Conservation (phyloP, 805 yeast species). For the Candida xyloterini region DNA sequence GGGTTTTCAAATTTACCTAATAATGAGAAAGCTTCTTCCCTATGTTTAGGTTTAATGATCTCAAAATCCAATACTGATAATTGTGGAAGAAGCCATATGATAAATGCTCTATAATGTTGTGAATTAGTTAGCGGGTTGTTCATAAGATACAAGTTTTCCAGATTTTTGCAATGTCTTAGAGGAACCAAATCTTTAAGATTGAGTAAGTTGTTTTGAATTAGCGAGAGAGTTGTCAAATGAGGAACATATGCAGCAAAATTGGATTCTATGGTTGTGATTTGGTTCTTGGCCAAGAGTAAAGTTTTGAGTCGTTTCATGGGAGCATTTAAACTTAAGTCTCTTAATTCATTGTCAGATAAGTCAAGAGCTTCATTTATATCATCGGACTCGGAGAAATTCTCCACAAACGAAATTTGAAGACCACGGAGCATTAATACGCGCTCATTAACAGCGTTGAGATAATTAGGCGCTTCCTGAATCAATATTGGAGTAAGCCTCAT, state of each 20-base stretch:
- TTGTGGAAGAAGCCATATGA: constrained; percentile 61
- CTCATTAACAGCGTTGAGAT: constrained; percentile 44
- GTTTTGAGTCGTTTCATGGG: constrained; percentile 42
- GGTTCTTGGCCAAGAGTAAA: constrained; percentile 62
- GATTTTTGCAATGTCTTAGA: constrained; percentile 34
- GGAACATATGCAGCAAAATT: constrained; percentile 38
- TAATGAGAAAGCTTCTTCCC: constrained; percentile 41
- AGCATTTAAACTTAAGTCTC: constrained; percentile 51
- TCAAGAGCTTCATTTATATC: constrained; percentile 60
- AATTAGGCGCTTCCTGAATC: constrained; percentile 48
- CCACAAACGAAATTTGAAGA: constrained; percentile 41
- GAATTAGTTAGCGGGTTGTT: constrained; percentile 56
- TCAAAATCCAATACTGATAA: constrained; percentile 66
- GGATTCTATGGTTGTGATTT: constrained; percentile 43
- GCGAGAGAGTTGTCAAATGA: constrained; percentile 46
- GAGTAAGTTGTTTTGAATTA: constrained; percentile 49
- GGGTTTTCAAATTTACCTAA: constrained; percentile 37
- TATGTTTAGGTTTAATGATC: constrained; percentile 55
- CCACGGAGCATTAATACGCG: constrained; percentile 41
- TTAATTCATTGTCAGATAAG: constrained; percentile 71
- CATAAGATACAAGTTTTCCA: constrained; percentile 47
- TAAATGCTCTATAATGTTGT: constrained; percentile 55
- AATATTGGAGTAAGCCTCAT: constrained; percentile 59
- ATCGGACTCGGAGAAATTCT: constrained; percentile 38
- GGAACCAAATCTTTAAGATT: constrained; percentile 42